Base-by-base conservation (phyloP, 176 grass and related monocot species). In the Phyllostachys edulis region DNA sequence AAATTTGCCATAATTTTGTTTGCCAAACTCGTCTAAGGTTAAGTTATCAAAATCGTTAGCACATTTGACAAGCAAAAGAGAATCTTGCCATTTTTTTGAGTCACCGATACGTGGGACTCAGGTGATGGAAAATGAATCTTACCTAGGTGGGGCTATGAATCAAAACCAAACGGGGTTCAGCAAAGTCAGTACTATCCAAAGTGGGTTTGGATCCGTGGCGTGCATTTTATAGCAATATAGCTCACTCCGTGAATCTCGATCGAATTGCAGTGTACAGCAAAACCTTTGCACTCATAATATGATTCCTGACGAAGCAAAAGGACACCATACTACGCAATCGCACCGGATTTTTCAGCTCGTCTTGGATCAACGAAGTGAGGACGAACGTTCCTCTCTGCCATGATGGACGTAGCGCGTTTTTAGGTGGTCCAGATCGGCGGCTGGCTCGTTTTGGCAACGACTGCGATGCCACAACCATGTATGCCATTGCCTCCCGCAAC, bases 351-450 rank as follows among this genome's bases (percentile, higher is more conserved):
- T 21, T 9, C 55, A 3, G 20, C 20, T 57, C n/a, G 55, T 9
- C 20, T 9, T 57, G 5, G 18, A 40, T 67, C 17, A 40, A 11
- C 36, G 9, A 7, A 11, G 12, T 1, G 12, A 11, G 21, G 15
- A 45, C 5, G 0, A 26, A 45, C 5, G 0, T 70, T 70, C 40
- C 40, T 70, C 38, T 5, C 40, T 4, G 68, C 67, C 68, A 70
- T 45, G 67, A 45, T 66, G 16, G 44, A 46, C 12, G 10, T 66
- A 7, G 15, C 18, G 6, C 44, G 39, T 44, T 73, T 32, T 5
- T 1, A 37, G 17, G 12, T 6, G 70, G 71, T 82, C 50, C 24
- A 68, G 78, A 81, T 87, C 49, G 49, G 61, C 57, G 63, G 49
- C 37, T 10, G 38, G 36, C 23, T 44, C 23, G 18, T 68, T 57